Evolutionary conservation across 148 eudicot species (phyloP), one percentile per base, ranked within the genome.

Genomic region (Vaccinium corymbosum): DNA sequence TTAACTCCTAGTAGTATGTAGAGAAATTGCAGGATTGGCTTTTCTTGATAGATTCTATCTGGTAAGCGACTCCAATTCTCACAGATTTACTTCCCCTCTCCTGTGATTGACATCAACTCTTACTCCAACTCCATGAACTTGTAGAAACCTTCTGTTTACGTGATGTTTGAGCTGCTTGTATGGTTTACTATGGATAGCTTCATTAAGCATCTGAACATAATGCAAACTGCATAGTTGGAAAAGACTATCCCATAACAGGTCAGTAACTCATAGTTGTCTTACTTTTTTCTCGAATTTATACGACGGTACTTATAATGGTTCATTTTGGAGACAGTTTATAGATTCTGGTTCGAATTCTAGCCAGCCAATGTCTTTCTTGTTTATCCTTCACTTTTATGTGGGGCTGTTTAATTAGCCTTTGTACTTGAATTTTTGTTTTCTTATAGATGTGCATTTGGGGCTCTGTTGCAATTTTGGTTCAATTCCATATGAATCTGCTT

Each of bases 1-100:
- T 48, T 48, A 48, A 48, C 50, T 48, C 50, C 32, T 29, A 29
- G 50, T 4, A 48, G 6, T 48, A 48, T 48, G 50, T 95, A 97
- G 98, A 93, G 98, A 88, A 97, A 94, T 87, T 94, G 92, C 71
- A 91, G 88, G 88, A 95, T 97, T 51, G 98, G 98, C 55, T 95
- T 89, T 85, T 97, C 98, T 70, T 95, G 98, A 95, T 94, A 82
- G 98, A 95, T 86, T 95, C 97, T 79, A 92, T 94, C 87, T 95
- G 90, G 98, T 94, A 86, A 80, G n/a, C 61, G 56, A 57, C 64
- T 82, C 79, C 51, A 83, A 13, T 22, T 62, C 64, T 13, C 14
- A 9, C 46, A 48, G 78, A 51, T 59, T 42, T 50, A 6, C 25
- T 66, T 14, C 80, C 38, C 61, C 32, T 29, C 46, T 81, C 27